Conservation (phyloP, 192 early-diverging fungal genomes). For the Podila verticillata region DNA sequence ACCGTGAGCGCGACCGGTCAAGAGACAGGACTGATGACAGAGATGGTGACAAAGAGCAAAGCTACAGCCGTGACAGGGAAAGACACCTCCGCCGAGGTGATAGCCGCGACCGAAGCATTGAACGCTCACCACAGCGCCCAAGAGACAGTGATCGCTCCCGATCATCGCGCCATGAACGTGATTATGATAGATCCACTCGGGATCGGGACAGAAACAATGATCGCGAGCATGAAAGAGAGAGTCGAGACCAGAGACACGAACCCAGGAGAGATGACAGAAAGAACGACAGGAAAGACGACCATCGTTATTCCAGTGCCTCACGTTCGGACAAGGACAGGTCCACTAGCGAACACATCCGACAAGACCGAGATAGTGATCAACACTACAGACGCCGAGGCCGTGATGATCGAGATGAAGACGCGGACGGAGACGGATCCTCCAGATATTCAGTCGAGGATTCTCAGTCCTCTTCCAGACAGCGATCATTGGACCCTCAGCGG, state of each 20-base stretch:
- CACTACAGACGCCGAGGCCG: conserved; percentile 6
- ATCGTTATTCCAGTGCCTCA: conserved; percentile 3
- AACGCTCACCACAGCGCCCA: not conserved
- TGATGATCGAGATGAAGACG: conserved; percentile 1
- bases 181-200: not conserved
- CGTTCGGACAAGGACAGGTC: conserved; percentile 10
- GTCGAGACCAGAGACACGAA: conserved; percentile 11
- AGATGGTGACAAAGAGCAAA: not conserved
- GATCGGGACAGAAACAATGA: conserved; percentile 2
- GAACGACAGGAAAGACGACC: conserved; percentile 9
- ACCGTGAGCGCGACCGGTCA: conserved; percentile 1
- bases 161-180: conserved; percentile 22
- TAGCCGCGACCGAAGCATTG: not conserved
- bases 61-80: not conserved
- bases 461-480: conserved; percentile 4
- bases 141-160: conserved; percentile 1
- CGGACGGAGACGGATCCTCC: no score
- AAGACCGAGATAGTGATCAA: conserved; percentile 2
- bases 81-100: not conserved
- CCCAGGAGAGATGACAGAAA: conserved; percentile 9
- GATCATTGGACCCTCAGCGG: conserved; percentile 17
- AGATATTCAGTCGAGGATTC: not conserved
- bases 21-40: not conserved
- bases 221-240: conserved; percentile 11
- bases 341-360: not conserved